Conservation (phyloP, 495 filamentous ascomycete species). For the Penicillium cosmopolitanum region DNA sequence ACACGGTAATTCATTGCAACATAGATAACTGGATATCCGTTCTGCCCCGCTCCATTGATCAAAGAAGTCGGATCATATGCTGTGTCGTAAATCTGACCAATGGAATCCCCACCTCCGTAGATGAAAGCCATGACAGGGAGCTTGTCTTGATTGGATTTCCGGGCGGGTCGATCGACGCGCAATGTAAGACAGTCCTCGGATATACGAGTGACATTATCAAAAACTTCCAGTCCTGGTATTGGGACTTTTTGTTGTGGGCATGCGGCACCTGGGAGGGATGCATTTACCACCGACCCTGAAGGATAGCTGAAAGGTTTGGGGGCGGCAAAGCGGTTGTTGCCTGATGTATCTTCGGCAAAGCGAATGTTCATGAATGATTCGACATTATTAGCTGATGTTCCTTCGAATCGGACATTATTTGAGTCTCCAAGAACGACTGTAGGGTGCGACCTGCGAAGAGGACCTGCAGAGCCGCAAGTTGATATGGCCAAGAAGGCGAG, state of each 20-base stretch:
- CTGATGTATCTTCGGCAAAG: constrained; percentile 16
- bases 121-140: constrained; percentile 23
- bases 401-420: constrained; percentile 7
- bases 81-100: constrained; percentile 21
- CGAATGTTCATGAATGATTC: constrained; percentile 23
- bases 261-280: constrained; percentile 17
- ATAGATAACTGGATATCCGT: constrained; percentile 18
- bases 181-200: constrained; percentile 21
- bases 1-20: constrained; percentile 24
- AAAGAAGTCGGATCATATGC: constrained; percentile 15
- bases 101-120: constrained; percentile 19
- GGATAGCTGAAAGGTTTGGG: constrained; percentile 18
- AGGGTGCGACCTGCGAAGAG: constrained; percentile 4
- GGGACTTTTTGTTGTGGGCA: constrained; percentile 21
- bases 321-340: constrained; percentile 18
- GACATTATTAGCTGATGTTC: constrained; percentile 9
- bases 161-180: constrained; percentile 17
- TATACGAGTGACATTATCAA: constrained; percentile 20
- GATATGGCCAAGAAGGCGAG: background rate
- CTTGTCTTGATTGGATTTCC: constrained; percentile 10
- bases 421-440: constrained; percentile 1
- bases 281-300: constrained; percentile 17
- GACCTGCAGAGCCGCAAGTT: background rate
- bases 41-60: constrained; percentile 10
- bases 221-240: constrained; percentile 11